Evolutionary conservation across 441 rosid species (phyloP), one percentile per base, ranked within the genome.

Genomic region (Metrosideros polymorpha): DNA sequence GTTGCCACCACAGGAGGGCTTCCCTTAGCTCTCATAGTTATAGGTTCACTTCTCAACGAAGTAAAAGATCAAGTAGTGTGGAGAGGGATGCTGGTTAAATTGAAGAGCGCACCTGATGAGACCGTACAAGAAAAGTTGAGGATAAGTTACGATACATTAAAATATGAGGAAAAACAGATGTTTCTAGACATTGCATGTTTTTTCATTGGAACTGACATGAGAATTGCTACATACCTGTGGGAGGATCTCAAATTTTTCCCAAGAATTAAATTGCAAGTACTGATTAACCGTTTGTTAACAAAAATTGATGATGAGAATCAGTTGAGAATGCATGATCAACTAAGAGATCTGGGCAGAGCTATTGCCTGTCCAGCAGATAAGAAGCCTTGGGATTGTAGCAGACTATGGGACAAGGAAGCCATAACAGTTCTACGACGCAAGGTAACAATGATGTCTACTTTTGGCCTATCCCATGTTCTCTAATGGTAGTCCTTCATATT

Each of bases 21-120:
- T 52, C 55, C 55, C 55, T 52, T 52, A 52, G 9, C 55, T 6
- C 55, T 52, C 4, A 24, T 52, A 8, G 18, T 52, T 52, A 9
- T 52, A 52, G 55, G 55, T 19, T 52, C 55, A 52, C 9, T 52
- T 52, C 55, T 52, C 55, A 52, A 50, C n/a, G n/a, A 52, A 19
- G 9, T n/a, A 3, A 7, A 15, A 29, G 0, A 0, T 4, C 7
- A 3, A 0, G 17, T 24, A 24, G 30, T 7, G 17, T 61, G 75
- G 75, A 30, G 0, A 7, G 75, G 30, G 24, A 17, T 0, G 0
- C 6, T 61, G 1, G 1, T 30, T 0, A 61, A 30, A 17, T 61
- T 61, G 66, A 3, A 13, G 24, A 61, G 1, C 12, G 75, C 2
- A 12, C 24, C 75, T 61, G 0, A 0, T 61, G 0, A 3, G 24